These are phyloP conservation scores for Bacterosira constricta DNA, from an alignment of 108 stramenopile genomes.

Conservation along the genomic window DNA sequence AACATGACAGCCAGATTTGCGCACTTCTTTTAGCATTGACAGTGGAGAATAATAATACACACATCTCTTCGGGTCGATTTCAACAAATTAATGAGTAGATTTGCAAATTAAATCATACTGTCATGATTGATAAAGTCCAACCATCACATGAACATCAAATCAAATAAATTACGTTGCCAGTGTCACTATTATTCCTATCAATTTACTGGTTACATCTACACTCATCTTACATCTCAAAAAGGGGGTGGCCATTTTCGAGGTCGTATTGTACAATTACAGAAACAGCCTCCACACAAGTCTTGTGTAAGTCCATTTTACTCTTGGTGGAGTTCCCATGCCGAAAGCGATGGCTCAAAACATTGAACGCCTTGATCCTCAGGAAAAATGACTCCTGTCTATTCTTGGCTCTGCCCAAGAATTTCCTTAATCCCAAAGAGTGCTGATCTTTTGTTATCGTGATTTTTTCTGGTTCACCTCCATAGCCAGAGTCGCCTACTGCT, in stretches of 20 bases:
- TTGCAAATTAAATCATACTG: too few relatives aligned
- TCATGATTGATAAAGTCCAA: too few relatives aligned
- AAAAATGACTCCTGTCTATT: slow-evolving; percentile 46
- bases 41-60: too few relatives aligned
- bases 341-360: slow-evolving; percentile 14
- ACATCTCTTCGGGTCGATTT: too few relatives aligned
- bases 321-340: neutral
- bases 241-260: slow-evolving; percentile 22
- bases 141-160: too few relatives aligned
- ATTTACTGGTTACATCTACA: too few relatives aligned
- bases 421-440: neutral
- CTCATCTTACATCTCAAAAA: slow-evolving; percentile 16
- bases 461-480: slow-evolving; percentile 4
- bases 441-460: neutral
- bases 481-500: neutral
- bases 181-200: too few relatives aligned
- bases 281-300: slow-evolving; percentile 33
- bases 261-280: slow-evolving; percentile 45
- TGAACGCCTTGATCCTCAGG: slow-evolving; percentile 28
- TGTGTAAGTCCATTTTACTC: slow-evolving; percentile 5
- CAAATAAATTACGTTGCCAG: too few relatives aligned
- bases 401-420: slow-evolving; percentile 3
- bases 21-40: too few relatives aligned
- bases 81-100: too few relatives aligned
- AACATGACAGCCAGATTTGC: too few relatives aligned